Base-by-base conservation (phyloP, 495 filamentous ascomycete species). In the Astrothelium macrocarpum region DNA sequence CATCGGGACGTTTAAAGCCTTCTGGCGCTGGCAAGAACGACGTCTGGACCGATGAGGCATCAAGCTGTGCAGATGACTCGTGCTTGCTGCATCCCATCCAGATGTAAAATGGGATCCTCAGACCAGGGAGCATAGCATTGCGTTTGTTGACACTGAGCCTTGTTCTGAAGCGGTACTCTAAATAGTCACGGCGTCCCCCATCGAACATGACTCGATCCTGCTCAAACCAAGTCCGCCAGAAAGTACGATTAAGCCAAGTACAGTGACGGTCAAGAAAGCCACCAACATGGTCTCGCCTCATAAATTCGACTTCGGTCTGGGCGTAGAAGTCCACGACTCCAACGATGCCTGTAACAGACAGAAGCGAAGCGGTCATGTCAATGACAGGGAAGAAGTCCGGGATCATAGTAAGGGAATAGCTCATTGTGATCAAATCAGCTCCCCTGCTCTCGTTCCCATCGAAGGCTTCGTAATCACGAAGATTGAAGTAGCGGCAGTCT, bases 171-270 rank as follows among this genome's bases (percentile, higher is more conserved):
- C 85, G 82, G 71, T 96, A 96, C 71, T 96, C 91, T 36, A 96
- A 80, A 69, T 96, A 96, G 74, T 96, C 91, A 64, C 72, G 36
- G 26, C 12, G 1, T 20, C 12, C 53, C 11, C 16, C 53, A 70
- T 95, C 91, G n/a, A 96, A 82, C 67, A 84, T 85, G 18, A 96
- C 91, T 32, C 91, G 81, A 71, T 96, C 91, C 65, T 89, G 82
- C 64, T 96, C 91, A 65, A 96, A 96, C 91, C 91, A 96, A 1
- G 91, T 85, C 56, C 91, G 81, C 91, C 91, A 96, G 71, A 96
- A 95, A 16, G 87, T 83, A 59, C 91, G 85, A 0, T 83, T 81
- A 63, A 95, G 79, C 81, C 88, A 95, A 71, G 89, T 92, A 67
- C 94, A 90, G 70, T 96, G 91, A 39, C 91, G 84, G 68, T 90